Conservation (phyloP, 208 protist species). For the Angomonas deanei region DNA sequence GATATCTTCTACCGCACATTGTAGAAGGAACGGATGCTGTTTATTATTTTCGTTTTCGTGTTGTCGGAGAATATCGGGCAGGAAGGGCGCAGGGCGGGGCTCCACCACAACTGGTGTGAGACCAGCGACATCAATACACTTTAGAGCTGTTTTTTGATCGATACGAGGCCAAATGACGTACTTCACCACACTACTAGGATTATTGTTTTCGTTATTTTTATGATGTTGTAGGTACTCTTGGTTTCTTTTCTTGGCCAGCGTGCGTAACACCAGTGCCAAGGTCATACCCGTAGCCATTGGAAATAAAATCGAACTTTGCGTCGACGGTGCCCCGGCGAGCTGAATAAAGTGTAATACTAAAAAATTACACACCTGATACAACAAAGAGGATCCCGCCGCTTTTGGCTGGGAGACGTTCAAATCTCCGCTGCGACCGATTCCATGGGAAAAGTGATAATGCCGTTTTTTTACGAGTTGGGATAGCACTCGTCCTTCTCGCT, state of each 20-base stretch:
- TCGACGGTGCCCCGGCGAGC: conserved; percentile 38
- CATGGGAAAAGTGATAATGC: conserved; percentile 91
- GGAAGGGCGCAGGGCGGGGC: conserved; percentile 20
- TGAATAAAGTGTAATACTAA: conserved; percentile 81
- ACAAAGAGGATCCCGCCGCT: conserved; percentile 94
- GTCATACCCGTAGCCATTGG: conserved; percentile 97
- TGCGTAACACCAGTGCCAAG: conserved; percentile 74
- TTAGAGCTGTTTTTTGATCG: conserved; percentile 98
- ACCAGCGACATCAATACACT: conserved; percentile 92
- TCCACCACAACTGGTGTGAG: conserved; percentile 48
- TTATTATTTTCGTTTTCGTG: not conserved
- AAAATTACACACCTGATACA: conserved; percentile 89
- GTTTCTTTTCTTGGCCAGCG: conserved; percentile 31
- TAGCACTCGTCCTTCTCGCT: conserved; percentile 94
- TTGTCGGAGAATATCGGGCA: conserved; percentile 11
- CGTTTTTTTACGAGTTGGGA: conserved; percentile 75
- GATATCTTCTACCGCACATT: conserved; percentile 73
- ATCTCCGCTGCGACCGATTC: conserved; percentile 95
- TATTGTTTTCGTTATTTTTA: not conserved
- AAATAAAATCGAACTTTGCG: conserved; percentile 74
- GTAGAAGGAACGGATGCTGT: conserved; percentile 42
- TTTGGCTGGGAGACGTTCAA: conserved; percentile 95
- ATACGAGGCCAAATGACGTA: conserved; percentile 96
- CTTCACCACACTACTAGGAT: not conserved
- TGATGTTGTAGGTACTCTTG: not conserved